Evolutionary conservation across 768 basidiomycete species (phyloP), one percentile per base, ranked within the genome.

Genomic region (Leccinellum rugosiceps): DNA sequence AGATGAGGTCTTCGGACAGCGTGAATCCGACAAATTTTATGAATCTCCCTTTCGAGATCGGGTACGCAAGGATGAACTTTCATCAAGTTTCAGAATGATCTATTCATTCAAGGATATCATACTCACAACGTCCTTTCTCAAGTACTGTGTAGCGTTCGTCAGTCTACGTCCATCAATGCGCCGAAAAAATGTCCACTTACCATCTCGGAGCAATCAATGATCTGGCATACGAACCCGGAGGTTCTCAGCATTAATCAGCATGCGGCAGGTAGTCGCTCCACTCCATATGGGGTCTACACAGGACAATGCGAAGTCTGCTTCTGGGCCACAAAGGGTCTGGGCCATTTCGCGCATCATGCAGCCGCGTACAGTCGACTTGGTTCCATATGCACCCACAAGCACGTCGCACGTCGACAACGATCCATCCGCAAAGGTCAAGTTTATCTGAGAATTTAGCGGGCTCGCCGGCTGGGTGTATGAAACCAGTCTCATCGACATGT

Each of bases 1-100:
- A 71, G 61, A 86, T 80, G n/a, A 80, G 72, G 28, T 84, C 80
- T 58, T 79, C 78, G 25, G 75, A 72, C 19, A 78, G 67, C 25
- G 70, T 75, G 63, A 86, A 85, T 1, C 83, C 85, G 17, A 80
- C 87, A 55, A 88, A 77, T 62, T 88, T 90, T 62, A 90, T 73
- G 58, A 78, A 70, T 60, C 75, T 79, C 6, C 85, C 85, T 30
- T 76, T 76, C 3, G 82, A 75, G 14, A 89, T 82, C 0, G 85
- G 80, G 66, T 89, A 88, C 2, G 77, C 80, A 15, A 88, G 76
- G 43, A 86, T 66, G 64, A 82, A 82, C 87, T 89, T 30, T 17
- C 11, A 21, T 50, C 3, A 14, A 3, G 21, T 35, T 48, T 56
- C 48, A 60, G 50, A 53, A 28, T n/a, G n/a, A 26, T 30, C 21